Base-by-base conservation (phyloP, 2,329 filamentous ascomycete genomes). In the Cyphellophora attinorum region DNA sequence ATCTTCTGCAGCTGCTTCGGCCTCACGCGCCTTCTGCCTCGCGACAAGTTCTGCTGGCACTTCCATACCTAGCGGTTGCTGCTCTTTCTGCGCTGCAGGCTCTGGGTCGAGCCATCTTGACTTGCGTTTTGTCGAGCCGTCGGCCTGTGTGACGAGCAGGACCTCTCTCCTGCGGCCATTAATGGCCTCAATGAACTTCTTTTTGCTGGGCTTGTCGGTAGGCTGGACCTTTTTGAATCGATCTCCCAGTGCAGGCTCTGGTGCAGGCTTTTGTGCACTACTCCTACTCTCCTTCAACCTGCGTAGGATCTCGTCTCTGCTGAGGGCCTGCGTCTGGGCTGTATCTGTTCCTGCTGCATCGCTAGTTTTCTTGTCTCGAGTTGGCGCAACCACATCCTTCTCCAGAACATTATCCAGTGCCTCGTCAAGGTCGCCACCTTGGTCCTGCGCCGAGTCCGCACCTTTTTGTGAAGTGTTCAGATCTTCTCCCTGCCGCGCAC, bases 51-150 rank as follows among this genome's bases (percentile, higher is more conserved):
- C 61, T 6, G 55, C 59, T 4, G 67, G 63, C 2, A 70, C 57
- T 29, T 70, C 66, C 57, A 67, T 66, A 1, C 66, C 67, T 37
- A 73, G 56, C 3, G 68, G 68, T 2, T 19, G 6, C 16, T 36
- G 31, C 13, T 38, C 40, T 28, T 41, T 46, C 8, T 29, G 60
- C 11, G 53, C 53, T 11, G 51, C 45, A 18, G 18, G 11, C 27
- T 40, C 40, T 36, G 54, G 59, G 47, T 57, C 58, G 29, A 68
- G 54, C 59, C 74, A 77, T 41, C 70, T 62, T 12, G 74, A 62
- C 51, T 76, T 79, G 41, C 70, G 64, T 55, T 79, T 80, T 34
- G 72, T 68, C 27, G 70, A 74, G 11, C 75, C 76, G 35, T 78
- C 62, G 13, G 67, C 65, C 42, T 76, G 72, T 5, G 69, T 70